phyloP scores from a whole-genome alignment of 2,329 filamentous ascomycete genomes.

The Trichophyton schoenleinii region DNA sequence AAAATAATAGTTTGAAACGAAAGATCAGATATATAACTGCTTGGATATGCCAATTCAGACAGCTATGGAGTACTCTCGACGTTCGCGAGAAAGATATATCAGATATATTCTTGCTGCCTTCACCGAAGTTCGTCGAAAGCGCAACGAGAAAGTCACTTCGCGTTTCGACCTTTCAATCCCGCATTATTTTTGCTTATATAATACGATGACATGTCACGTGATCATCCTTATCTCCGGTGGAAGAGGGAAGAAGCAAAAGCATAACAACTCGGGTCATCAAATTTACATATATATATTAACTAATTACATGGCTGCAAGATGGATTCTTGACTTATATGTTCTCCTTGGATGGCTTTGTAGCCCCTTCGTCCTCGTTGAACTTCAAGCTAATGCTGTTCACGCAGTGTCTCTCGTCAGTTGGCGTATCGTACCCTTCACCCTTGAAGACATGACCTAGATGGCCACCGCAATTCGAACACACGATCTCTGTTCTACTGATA shows the following conservation, averaged over 20 bases:
- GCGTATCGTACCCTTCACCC: slow-evolving; percentile 69
- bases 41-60: neutral
- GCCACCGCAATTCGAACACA: slow-evolving; percentile 87
- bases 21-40: neutral
- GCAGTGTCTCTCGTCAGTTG: slow-evolving; percentile 92
- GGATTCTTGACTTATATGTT: neutral
- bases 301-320: neutral
- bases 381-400: slow-evolving; percentile 88
- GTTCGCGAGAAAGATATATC: neutral
- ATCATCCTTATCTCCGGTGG: neutral
- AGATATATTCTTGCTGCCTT: neutral
- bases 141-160: neutral
- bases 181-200: neutral
- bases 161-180: neutral
- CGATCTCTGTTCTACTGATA: slow-evolving; percentile 82
- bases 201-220: neutral
- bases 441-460: slow-evolving; percentile 88
- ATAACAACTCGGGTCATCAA: neutral
- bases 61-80: neutral
- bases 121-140: neutral
- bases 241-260: neutral
- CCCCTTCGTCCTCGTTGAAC: slow-evolving; percentile 55
- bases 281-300: neutral
- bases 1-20: neutral
- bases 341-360: slow-evolving; percentile 4